Evolutionary conservation across 1,139 yeast genomes (phyloP).

Genomic region (Geotrichum siamense): DNA sequence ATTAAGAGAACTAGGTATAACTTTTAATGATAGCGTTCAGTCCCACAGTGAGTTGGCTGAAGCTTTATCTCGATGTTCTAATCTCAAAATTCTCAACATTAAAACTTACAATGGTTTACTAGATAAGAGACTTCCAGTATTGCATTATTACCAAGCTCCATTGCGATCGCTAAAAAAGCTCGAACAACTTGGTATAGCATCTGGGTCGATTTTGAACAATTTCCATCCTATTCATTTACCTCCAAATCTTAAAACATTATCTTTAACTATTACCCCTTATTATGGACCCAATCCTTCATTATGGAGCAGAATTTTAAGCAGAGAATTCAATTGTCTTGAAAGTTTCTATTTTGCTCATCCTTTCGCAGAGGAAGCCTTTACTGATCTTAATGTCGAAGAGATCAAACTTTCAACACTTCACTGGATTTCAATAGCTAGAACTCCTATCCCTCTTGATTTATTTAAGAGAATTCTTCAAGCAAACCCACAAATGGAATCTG

Average conservation of each 20-base stretch:
- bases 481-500: conserved; percentile 14
- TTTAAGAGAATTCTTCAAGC: conserved; percentile 7
- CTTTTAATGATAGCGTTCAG: conserved; percentile 16
- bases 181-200: conserved; percentile 17
- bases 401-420: conserved; percentile 11
- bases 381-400: conserved; percentile 8
- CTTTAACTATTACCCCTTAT: conserved; percentile 15
- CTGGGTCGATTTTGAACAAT: conserved; percentile 16
- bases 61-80: conserved; percentile 13
- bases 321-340: conserved; percentile 13
- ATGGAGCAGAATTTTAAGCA: conserved; percentile 12
- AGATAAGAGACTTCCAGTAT: conserved; percentile 15
- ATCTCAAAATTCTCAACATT: conserved; percentile 17
- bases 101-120: conserved; percentile 15
- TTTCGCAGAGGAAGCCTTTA: conserved; percentile 13
- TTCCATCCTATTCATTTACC: conserved; percentile 16
- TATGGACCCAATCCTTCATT: conserved; percentile 15
- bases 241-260: conserved; percentile 15
- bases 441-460: conserved; percentile 11
- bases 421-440: conserved; percentile 13
- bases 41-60: conserved; percentile 16
- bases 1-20: conserved; percentile 15
- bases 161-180: conserved; percentile 13
- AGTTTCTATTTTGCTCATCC: conserved; percentile 16
- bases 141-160: conserved; percentile 17